Evolutionary conservation across 495 filamentous ascomycete genomes (phyloP).

Genomic region (Talaromyces proteolyticus): DNA sequence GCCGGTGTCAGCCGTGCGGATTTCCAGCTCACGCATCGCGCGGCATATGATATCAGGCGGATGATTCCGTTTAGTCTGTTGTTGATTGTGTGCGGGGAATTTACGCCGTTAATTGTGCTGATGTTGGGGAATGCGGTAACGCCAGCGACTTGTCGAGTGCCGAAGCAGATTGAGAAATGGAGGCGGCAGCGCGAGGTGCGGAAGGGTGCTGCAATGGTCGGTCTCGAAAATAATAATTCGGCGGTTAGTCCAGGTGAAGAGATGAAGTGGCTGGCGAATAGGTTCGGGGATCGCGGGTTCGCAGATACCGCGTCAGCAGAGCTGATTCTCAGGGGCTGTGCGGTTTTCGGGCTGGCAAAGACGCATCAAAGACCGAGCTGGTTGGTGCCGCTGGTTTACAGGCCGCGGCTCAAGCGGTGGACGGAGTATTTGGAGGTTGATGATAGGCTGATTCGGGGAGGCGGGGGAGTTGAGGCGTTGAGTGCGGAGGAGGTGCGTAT

Average conservation of each 20-base stretch:
- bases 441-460: conserved; percentile 48
- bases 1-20: conserved; percentile 45
- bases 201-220: too few relatives aligned
- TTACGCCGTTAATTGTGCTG: conserved; percentile 71
- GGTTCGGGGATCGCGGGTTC: conserved; percentile 16
- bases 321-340: conserved; percentile 36
- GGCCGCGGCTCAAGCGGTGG: conserved; percentile 32
- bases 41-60: conserved; percentile 61
- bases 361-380: conserved; percentile 25
- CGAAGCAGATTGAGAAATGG: conserved; percentile 59
- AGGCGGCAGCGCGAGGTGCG: conserved; percentile 40
- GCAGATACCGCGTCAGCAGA: conserved; percentile 12
- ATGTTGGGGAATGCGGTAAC: conserved; percentile 62
- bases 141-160: conserved; percentile 76
- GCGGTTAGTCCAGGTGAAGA: conserved; percentile 20
- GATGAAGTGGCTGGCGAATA: conserved; percentile 16
- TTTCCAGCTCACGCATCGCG: conserved; percentile 61
- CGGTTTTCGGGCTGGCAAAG: conserved; percentile 37
- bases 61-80: conserved; percentile 71
- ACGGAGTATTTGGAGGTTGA: conserved; percentile 51
- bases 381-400: conserved; percentile 29
- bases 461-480: conserved; percentile 47
- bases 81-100: conserved; percentile 73
- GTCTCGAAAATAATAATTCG: too few relatives aligned
- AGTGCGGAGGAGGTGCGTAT: conserved; percentile 47